Evolutionary conservation across 352 stramenopile genomes (phyloP), one percentile per base, ranked within the genome.

Genomic region (Phytophthora pinifolia): DNA sequence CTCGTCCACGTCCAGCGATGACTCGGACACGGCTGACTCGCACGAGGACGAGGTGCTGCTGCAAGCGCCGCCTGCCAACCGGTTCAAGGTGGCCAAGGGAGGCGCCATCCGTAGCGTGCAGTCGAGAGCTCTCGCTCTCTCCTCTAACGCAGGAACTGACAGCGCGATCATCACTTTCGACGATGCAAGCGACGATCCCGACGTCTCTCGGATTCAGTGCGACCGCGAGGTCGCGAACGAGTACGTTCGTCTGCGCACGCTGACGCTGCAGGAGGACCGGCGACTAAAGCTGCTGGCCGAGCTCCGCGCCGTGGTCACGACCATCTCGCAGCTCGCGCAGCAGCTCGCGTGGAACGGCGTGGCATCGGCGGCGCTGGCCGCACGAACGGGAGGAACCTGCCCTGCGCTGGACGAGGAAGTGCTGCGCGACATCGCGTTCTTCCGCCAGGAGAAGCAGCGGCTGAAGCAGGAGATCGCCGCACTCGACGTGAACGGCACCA

Each of bases 381-480:
- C 58, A 20, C 51, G 58, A 30, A 67, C 53, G 12, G 59, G 63
- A n/a, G 49, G 39, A 5, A 43, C 37, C 4, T 48, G 60, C 18
- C 22, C 43, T 1, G 36, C 38, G 15, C 38, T 74, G n/a, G 45
- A 78, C 20, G 39, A 64, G 4, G 71, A 76, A 14, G 67, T 75
- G 34, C 60, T 67, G 22, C 46, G 72, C 14, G 71, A 80, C 58
- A 73, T 80, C n/a, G 65, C 61, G 14, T 77, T 74, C 37, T 80
- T 80, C 46, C 68, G 70, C 17, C 54, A 62, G 3, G 67, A 77
- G 43, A 76, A 74, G 38, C 54, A 64, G 22, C 59, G 67, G 38
- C 39, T 80, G 29, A 76, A 76, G 55, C 54, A 61, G 31, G 46
- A 66, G 18, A 60, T 79, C 18, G 44, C 61, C 15, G 51, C 56